Evolutionary conservation across 192 early-diverging fungal genomes (phyloP).

Genomic region (Diversispora epigaea): DNA sequence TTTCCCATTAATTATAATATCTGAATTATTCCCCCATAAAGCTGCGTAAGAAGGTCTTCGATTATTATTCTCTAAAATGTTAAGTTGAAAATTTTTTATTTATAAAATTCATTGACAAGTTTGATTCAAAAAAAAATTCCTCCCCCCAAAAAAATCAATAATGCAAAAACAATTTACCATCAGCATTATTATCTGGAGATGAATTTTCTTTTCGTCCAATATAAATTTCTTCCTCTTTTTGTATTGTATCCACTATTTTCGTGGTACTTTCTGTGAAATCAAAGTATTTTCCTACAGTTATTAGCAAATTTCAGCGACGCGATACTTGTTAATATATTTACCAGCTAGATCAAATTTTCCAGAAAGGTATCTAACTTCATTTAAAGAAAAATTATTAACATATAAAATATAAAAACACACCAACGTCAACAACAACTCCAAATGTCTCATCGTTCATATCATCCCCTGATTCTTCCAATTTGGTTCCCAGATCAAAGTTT

Average conservation of each 20-base stretch:
- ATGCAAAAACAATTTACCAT: constrained; percentile 30
- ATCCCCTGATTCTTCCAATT: constrained; percentile 67
- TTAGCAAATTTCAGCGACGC: neutral
- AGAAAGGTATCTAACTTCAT: neutral
- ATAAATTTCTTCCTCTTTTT: constrained; percentile 54
- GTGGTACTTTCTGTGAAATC: constrained; percentile 69
- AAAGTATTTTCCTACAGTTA: constrained; percentile 57
- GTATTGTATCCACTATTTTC: constrained; percentile 46
- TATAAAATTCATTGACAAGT: no score
- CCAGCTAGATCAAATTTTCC: neutral
- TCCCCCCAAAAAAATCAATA: neutral
- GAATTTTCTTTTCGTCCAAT: constrained; percentile 42
- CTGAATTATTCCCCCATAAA: constrained; percentile 2
- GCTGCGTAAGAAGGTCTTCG: constrained; percentile 13
- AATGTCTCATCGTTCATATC: constrained; percentile 77
- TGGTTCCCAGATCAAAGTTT: constrained; percentile 54
- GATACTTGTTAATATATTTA: no score
- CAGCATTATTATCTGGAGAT: constrained; percentile 7
- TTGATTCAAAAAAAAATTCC: neutral
- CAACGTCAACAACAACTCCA: constrained; percentile 53
- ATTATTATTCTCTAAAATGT: neutral
- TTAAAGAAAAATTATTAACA: neutral
- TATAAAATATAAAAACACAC: constrained; percentile 32
- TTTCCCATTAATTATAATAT: neutral
- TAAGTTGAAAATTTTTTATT: neutral